Conservation (phyloP, 495 filamentous ascomycete species). For the Penicillium daleae region DNA sequence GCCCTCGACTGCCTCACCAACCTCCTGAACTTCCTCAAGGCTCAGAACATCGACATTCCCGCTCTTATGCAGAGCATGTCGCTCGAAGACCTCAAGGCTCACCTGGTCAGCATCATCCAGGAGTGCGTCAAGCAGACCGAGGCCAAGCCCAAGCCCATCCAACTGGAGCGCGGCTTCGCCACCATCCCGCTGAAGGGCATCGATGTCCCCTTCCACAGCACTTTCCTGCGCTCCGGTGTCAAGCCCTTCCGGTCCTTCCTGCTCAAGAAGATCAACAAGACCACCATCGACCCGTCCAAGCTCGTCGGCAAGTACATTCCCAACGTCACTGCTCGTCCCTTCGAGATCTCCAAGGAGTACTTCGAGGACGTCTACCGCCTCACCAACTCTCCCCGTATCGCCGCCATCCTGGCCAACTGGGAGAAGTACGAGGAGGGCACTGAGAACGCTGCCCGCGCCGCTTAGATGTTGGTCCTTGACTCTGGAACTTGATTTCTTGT, state of each 20-base stretch:
- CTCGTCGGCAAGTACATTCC: slow-evolving; percentile 98
- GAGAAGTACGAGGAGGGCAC: slow-evolving; percentile 63
- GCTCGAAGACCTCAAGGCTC: slow-evolving; percentile 79
- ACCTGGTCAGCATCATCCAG: slow-evolving; percentile 82
- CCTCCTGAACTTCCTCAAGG: slow-evolving; percentile 91
- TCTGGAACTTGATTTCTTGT: slow-evolving; percentile 17
- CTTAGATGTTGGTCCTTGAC: not conserved
- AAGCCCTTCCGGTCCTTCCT: slow-evolving; percentile 98
- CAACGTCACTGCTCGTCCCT: slow-evolving; percentile 94
- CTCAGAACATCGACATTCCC: slow-evolving; percentile 94
- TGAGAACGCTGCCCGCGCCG: slow-evolving; percentile 31
- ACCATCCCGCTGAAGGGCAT: slow-evolving; percentile 97
- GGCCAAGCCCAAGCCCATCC: slow-evolving; percentile 82
- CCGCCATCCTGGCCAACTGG: slow-evolving; percentile 85
- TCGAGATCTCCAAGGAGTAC: slow-evolving; percentile 96
- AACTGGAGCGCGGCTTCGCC: slow-evolving; percentile 91
- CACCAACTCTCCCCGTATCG: slow-evolving; percentile 92
- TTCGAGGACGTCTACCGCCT: slow-evolving; percentile 97
- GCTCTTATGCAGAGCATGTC: slow-evolving; percentile 83
- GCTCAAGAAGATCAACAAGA: slow-evolving; percentile 99
- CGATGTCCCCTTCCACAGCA: slow-evolving; percentile 98
- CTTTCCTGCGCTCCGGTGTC: slow-evolving; percentile 94
- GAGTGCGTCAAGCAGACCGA: slow-evolving; percentile 84
- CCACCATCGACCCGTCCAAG: slow-evolving; percentile 94
- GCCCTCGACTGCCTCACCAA: slow-evolving; percentile 93